Conservation (phyloP, 495 filamentous ascomycete species). For the Jackrogersella multiformis region DNA sequence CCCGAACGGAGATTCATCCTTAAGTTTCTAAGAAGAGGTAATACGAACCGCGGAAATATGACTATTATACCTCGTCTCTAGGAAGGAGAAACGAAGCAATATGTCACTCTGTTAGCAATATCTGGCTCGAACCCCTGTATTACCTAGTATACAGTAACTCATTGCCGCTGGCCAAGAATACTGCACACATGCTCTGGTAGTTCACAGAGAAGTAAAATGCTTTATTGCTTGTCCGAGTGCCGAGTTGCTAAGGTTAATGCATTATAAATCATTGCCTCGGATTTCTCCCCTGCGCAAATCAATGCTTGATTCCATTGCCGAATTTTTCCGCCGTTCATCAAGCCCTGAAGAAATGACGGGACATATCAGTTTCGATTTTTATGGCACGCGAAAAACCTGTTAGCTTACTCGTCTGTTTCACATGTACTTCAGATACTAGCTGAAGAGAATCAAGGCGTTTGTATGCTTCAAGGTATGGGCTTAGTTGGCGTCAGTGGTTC, state of each 20-base stretch:
- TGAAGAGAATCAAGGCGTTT: constrained; percentile 47
- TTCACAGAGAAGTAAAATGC: constrained; percentile 66
- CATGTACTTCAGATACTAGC: constrained; percentile 63
- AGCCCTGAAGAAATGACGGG: constrained; percentile 63
- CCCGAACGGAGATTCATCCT: constrained; percentile 62
- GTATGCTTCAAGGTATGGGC: constrained; percentile 55
- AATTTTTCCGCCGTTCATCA: constrained; percentile 60
- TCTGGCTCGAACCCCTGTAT: constrained; percentile 68
- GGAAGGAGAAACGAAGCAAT: constrained; percentile 60
- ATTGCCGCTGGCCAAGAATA: constrained; percentile 68
- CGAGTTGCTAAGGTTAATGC: constrained; percentile 67
- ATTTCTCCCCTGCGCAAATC: constrained; percentile 62
- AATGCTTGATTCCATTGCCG: constrained; percentile 68
- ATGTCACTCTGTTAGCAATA: constrained; percentile 65
- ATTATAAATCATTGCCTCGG: constrained; percentile 65
- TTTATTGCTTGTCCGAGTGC: constrained; percentile 70
- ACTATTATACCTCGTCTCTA: constrained; percentile 66
- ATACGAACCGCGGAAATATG: constrained; percentile 54
- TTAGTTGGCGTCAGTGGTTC: constrained; percentile 69
- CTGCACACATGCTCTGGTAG: constrained; percentile 72
- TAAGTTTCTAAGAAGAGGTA: constrained; percentile 65
- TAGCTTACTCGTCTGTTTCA: constrained; percentile 61
- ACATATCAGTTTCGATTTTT: constrained; percentile 74
- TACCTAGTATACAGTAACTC: constrained; percentile 75
- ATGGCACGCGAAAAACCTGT: constrained; percentile 56